These are phyloP conservation scores for Hemerocallis citrina DNA, from an alignment of 106 monocot genomes.

Conservation along the genomic window DNA sequence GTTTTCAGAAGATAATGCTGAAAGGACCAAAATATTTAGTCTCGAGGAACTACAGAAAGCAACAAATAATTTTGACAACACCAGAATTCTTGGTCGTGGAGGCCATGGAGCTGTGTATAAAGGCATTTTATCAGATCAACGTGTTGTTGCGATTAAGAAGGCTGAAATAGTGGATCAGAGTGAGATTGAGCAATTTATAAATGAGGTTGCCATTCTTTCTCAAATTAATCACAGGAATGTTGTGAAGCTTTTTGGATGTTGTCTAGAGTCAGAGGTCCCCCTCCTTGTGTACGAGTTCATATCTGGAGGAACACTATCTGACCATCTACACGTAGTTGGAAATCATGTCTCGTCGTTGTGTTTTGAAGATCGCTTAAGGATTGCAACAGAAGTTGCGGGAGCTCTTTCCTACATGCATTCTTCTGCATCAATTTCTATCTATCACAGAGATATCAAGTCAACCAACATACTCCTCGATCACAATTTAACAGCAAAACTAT, in stretches of 20 bases:
- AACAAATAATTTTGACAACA: conserved; percentile 22
- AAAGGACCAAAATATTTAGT: neutral
- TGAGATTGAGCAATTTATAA: conserved; percentile 40
- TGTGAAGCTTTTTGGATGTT: conserved; percentile 11
- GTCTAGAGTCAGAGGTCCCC: conserved; percentile 41
- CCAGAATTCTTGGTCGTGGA: conserved; percentile 27
- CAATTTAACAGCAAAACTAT: conserved; percentile 14
- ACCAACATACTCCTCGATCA: conserved; percentile 31
- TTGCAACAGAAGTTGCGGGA: conserved; percentile 30
- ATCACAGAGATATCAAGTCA: conserved; percentile 49
- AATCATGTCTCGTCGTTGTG: too few relatives aligned
- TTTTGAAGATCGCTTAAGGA: conserved; percentile 12
- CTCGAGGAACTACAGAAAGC: conserved; percentile 13
- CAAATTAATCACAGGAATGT: conserved; percentile 1
- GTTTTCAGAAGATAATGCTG: neutral
- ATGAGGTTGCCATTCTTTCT: conserved; percentile 21
- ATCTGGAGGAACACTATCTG: conserved; percentile 23
- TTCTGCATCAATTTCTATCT: conserved; percentile 12
- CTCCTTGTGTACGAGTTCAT: conserved; percentile 48
- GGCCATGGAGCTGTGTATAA: conserved; percentile 44
- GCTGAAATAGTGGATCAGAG: conserved; percentile 21
- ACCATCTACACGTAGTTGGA: too few relatives aligned
- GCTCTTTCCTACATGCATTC: conserved; percentile 45
- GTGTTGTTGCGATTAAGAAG: conserved; percentile 38
- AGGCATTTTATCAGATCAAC: conserved; percentile 5